A percentile compares a stretch with the other conserved stretches of the same genome.
Evolutionary conservation across 23 red algal genomes (phyloP).

Genomic region (Gracilaria vermiculophylla): DNA sequence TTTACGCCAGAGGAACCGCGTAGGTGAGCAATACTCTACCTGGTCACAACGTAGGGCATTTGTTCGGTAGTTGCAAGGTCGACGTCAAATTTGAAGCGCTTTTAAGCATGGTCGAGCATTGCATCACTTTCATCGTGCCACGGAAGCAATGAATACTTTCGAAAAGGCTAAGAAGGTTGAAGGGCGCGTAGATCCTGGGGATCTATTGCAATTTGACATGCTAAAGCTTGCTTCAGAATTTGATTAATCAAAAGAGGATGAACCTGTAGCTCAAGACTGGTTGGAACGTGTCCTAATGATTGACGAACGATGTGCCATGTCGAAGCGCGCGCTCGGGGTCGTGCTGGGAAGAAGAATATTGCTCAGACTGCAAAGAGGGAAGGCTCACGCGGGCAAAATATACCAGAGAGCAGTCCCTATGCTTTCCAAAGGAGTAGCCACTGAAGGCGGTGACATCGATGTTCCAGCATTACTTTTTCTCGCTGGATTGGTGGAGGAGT

Average conservation of each 20-base stretch:
- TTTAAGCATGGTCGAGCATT: slow-evolving; percentile 35
- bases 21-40: not conserved
- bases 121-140: slow-evolving; percentile 23
- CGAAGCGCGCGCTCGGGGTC: slow-evolving; percentile 45
- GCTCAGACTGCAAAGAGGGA: slow-evolving; percentile 15
- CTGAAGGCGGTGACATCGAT: slow-evolving; percentile 25
- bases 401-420: slow-evolving; percentile 47
- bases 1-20: slow-evolving; percentile 6
- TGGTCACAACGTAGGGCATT: slow-evolving; percentile 6
- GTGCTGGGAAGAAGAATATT: slow-evolving; percentile 46
- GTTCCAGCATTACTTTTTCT: slow-evolving; percentile 40
- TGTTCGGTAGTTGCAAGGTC: slow-evolving; percentile 23
- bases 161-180: slow-evolving; percentile 26
- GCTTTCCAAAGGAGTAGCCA: slow-evolving; percentile 26
- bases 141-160: slow-evolving; percentile 21
- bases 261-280: slow-evolving; percentile 44
- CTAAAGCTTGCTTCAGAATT: slow-evolving; percentile 42
- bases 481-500: slow-evolving; percentile 50
- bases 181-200: slow-evolving; percentile 51
- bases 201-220: slow-evolving; percentile 35
- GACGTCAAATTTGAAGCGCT: slow-evolving; percentile 5
- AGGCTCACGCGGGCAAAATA: slow-evolving; percentile 36
- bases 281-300: slow-evolving; percentile 40
- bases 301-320: slow-evolving; percentile 53
- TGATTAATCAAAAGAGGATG: slow-evolving; percentile 67